phyloP scores from a whole-genome alignment of 164 flowering plant species.

The Sextonia rubra region DNA sequence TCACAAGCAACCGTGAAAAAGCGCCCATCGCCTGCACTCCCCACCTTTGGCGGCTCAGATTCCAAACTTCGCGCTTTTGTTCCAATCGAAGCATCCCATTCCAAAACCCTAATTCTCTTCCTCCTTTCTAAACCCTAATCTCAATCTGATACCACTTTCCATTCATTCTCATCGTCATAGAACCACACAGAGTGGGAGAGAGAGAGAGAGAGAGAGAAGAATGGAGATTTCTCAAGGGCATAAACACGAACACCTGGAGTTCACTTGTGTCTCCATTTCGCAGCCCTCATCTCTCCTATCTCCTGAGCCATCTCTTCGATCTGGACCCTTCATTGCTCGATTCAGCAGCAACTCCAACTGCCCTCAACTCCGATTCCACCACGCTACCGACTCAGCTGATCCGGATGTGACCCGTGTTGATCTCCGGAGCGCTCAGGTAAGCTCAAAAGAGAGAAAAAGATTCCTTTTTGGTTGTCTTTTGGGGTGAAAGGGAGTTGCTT shows the following conservation, averaged over 20 bases:
- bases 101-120: constrained; percentile 8
- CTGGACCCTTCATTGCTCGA: constrained; percentile 39
- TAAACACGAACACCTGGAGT: constrained; percentile 35
- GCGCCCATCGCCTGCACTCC: background rate
- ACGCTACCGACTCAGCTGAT: constrained; percentile 26
- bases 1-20: background rate
- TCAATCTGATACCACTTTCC: background rate
- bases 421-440: constrained; percentile 49
- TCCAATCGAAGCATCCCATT: background rate
- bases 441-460: background rate
- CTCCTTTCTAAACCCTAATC: no score
- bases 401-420: constrained; percentile 27
- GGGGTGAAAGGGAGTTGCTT: background rate
- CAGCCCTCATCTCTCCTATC: constrained; percentile 37
- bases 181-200: no score
- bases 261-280: constrained; percentile 44
- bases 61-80: constrained; percentile 6
- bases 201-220: background rate
- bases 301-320: background rate
- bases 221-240: constrained; percentile 42
- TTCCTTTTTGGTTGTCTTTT: background rate
- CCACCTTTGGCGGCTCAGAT: background rate
- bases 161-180: background rate
- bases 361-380: constrained; percentile 43
- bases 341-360: constrained; percentile 36